Conservation (phyloP, 768 basidiomycete genomes). For the Auricularia sp. region DNA sequence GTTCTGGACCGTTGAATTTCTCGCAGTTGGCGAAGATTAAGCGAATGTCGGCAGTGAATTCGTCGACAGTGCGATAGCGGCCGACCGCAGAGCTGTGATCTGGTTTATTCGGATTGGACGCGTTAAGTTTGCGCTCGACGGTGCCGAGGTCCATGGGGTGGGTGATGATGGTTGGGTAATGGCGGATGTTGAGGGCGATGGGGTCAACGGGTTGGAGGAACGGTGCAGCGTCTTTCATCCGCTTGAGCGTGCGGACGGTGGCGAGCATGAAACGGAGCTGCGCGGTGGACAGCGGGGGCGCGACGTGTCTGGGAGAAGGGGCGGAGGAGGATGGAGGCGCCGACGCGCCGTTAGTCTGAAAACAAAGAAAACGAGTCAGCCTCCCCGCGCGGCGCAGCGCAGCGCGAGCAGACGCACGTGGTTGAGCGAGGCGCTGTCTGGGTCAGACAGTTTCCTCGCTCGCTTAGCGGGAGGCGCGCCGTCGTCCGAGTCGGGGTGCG, state of each 20-base stretch:
- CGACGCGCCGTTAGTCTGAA: slow-evolving; percentile 18
- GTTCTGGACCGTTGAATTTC: slow-evolving; percentile 90
- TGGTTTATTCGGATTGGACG: slow-evolving; percentile 71
- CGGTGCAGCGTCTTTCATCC: slow-evolving; percentile 69
- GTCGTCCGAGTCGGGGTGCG: slow-evolving; percentile 25
- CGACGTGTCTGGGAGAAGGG: slow-evolving; percentile 4
- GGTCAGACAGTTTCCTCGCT: slow-evolving; percentile 65
- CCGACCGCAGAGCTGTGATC: slow-evolving; percentile 61
- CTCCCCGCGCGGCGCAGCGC: too few species aligned
- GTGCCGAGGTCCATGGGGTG: slow-evolving; percentile 92
- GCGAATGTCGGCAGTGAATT: slow-evolving; percentile 78
- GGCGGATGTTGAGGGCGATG: slow-evolving; percentile 72
- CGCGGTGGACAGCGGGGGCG: slow-evolving; percentile 38
- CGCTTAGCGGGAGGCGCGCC: slow-evolving; percentile 77
- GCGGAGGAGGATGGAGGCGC: slow-evolving; percentile 11
- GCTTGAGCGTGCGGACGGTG: slow-evolving; percentile 74
- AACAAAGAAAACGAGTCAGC: too few species aligned
- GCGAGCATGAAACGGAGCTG: slow-evolving; percentile 77
- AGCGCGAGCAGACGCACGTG: slow-evolving; percentile 34
- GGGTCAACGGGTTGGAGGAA: slow-evolving; percentile 87
- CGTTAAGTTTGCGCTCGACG: slow-evolving; percentile 75
- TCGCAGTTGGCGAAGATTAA: slow-evolving; percentile 81
- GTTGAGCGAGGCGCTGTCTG: slow-evolving; percentile 60
- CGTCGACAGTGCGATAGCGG: slow-evolving; percentile 67
- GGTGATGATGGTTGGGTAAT: slow-evolving; percentile 80